Evolutionary conservation across 352 stramenopile species (phyloP).

Genomic region (Pythium periplocum): DNA sequence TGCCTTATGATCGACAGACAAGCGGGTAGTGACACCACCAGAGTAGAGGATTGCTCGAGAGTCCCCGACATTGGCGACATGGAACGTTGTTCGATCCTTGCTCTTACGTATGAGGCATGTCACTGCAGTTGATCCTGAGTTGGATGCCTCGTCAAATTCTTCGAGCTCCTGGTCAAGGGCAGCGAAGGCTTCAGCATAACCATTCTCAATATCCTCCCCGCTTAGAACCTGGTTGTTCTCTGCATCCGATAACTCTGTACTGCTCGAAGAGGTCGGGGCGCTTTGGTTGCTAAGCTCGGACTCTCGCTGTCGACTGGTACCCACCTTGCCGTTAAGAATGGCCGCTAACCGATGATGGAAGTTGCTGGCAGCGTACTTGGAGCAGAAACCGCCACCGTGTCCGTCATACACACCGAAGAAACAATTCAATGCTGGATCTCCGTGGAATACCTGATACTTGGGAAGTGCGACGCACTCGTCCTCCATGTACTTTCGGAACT

Average conservation of each 20-base stretch:
- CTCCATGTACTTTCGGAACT: slow-evolving; percentile 78
- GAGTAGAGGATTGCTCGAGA: slow-evolving; percentile 68
- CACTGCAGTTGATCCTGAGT: slow-evolving; percentile 70
- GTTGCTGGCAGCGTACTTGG: slow-evolving; percentile 70
- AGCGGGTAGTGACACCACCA: slow-evolving; percentile 36
- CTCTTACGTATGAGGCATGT: slow-evolving; percentile 62
- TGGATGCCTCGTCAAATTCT: slow-evolving; percentile 57
- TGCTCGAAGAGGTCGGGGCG: slow-evolving; percentile 43
- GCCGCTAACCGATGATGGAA: slow-evolving; percentile 53
- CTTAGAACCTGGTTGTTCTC: slow-evolving; percentile 42
- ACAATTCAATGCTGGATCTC: slow-evolving; percentile 53
- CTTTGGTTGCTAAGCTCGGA: slow-evolving; percentile 39
- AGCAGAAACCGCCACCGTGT: slow-evolving; percentile 73
- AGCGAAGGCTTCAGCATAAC: slow-evolving; percentile 55
- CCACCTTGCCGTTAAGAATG: slow-evolving; percentile 36
- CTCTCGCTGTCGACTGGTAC: slow-evolving; percentile 22
- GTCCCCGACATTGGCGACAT: slow-evolving; percentile 77
- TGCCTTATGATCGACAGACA: slow-evolving; percentile 75
- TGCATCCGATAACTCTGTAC: slow-evolving; percentile 22
- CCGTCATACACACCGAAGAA: slow-evolving; percentile 86
- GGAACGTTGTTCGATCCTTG: slow-evolving; percentile 52
- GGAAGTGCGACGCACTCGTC: slow-evolving; percentile 78
- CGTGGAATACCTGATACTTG: slow-evolving; percentile 49
- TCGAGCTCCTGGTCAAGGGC: slow-evolving; percentile 60
- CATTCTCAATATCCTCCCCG: slow-evolving; percentile 51